phyloP scores from a whole-genome alignment of 177 flowering plant genomes.

The Vitis hybrid region DNA sequence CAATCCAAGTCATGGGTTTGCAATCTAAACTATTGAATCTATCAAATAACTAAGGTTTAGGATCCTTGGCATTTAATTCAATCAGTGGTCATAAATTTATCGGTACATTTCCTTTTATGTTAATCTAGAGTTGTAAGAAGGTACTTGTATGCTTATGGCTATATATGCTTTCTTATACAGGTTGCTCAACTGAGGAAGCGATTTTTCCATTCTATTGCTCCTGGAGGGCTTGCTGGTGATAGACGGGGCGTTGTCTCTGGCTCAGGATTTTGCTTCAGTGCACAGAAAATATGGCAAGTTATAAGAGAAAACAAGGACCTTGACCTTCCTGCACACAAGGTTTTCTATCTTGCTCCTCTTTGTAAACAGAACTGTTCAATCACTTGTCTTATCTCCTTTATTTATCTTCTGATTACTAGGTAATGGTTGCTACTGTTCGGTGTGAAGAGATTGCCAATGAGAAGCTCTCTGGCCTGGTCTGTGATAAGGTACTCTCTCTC shows the following conservation, averaged over 20 bases:
- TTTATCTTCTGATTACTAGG: conserved; percentile 3
- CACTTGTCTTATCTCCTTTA: background rate
- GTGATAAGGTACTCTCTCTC: conserved; percentile 16
- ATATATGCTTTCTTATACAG: conserved; percentile 3
- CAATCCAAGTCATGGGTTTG: too few species aligned
- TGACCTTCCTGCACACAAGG: conserved; percentile 26
- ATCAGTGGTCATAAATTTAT: too few species aligned
- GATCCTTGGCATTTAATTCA: too few species aligned
- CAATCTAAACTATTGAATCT: background rate
- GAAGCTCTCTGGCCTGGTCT: conserved; percentile 6
- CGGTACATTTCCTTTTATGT: too few species aligned
- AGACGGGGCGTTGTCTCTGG: conserved; percentile 3
- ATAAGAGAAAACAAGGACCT: conserved; percentile 13
- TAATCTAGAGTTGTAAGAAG: too few species aligned
- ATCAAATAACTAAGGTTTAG: too few species aligned
- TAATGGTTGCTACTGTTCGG: conserved; percentile 26
- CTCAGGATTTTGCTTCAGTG: conserved; percentile 11
- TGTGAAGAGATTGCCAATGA: conserved; percentile 26
- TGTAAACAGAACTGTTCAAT: background rate
- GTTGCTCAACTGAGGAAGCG: conserved; percentile 19
- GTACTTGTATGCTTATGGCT: background rate
- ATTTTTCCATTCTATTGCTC: conserved; percentile 13
- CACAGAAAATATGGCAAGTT: conserved; percentile 4
- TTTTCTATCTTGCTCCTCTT: background rate
- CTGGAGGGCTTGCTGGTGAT: conserved; percentile 14